Percentiles rank a stretch among this genome's conserved stretches.
Conservation (phyloP, 139 green algal genomes). For the Asterochloris sp. region DNA sequence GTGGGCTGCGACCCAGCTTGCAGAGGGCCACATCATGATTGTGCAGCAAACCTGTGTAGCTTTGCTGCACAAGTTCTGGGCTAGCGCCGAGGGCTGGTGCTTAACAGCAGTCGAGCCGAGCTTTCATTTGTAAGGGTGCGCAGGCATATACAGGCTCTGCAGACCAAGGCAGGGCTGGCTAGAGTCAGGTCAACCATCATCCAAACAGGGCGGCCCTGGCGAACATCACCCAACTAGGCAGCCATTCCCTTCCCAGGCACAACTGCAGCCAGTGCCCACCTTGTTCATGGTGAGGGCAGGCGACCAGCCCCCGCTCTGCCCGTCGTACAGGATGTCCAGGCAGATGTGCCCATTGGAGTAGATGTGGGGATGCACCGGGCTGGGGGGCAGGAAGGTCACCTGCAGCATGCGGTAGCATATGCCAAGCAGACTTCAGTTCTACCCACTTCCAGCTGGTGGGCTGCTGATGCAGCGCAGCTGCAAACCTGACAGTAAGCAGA, state of each 20-base stretch:
- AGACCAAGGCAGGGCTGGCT: too few relatives aligned
- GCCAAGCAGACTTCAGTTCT: not conserved
- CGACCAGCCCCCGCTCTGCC: slow-evolving; percentile 76
- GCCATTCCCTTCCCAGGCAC: too few relatives aligned
- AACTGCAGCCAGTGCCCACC: slow-evolving; percentile 1
- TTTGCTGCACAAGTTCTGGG: too few relatives aligned
- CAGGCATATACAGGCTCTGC: too few relatives aligned
- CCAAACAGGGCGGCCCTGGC: too few relatives aligned
- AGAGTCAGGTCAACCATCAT: too few relatives aligned
- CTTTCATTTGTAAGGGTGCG: not conserved
- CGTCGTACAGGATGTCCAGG: slow-evolving; percentile 86
- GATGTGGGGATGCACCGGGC: slow-evolving; percentile 85
- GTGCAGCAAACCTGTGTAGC: too few relatives aligned
- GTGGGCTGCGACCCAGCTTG: too few relatives aligned
- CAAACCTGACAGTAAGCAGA: not conserved
- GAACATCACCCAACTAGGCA: too few relatives aligned
- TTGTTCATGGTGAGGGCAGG: slow-evolving; percentile 89
- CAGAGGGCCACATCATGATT: too few relatives aligned
- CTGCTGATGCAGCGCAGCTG: not conserved
- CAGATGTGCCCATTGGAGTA: slow-evolving; percentile 91
- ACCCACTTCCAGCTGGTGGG: not conserved
- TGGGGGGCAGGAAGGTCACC: slow-evolving; percentile 67
- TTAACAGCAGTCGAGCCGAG: too few relatives aligned
- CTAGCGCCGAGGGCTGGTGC: too few relatives aligned
- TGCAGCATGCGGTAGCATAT: not conserved